Conservation (phyloP, 306 rosid genomes). For the Prunus persica region DNA sequence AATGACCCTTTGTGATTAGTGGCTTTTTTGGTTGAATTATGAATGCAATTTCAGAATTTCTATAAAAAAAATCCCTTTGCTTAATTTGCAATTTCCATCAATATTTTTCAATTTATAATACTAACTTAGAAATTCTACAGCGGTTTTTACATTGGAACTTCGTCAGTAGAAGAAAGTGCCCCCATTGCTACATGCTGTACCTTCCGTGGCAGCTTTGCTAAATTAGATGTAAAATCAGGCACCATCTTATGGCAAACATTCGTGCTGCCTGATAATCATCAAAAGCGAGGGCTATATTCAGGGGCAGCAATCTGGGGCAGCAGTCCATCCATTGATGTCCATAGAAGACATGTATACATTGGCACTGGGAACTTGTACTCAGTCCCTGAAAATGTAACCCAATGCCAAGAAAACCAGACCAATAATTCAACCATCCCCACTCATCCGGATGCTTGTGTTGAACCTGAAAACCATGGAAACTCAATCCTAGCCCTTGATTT, state of each 20-base stretch:
- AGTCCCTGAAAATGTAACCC: conserved; percentile 31
- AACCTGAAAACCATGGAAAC: conserved; percentile 51
- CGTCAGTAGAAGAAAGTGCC: conserved; percentile 40
- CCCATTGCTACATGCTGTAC: conserved; percentile 40
- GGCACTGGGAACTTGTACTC: conserved; percentile 60
- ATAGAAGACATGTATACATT: conserved; percentile 42
- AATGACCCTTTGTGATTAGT: fast-evolving
- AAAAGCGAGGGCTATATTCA: conserved; percentile 31
- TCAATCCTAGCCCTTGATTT: conserved; percentile 66
- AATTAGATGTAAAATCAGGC: conserved; percentile 33
- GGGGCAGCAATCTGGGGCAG: conserved; percentile 76
- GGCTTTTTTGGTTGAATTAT: too few relatives aligned
- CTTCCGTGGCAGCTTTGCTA: conserved; percentile 58
- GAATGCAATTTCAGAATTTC: too few relatives aligned
- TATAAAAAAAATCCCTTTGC: too few relatives aligned
- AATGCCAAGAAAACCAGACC: conserved; percentile 47
- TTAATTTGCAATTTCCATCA: too few relatives aligned
- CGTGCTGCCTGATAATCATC: conserved; percentile 48
- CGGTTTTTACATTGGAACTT: conserved; percentile 34
- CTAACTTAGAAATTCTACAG: background rate
- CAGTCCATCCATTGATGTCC: conserved; percentile 55
- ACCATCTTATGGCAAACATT: conserved; percentile 50
- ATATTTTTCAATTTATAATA: too few relatives aligned
- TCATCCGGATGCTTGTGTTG: conserved; percentile 41
- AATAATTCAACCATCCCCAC: conserved; percentile 32